Evolutionary conservation across 768 basidiomycete species (phyloP).

Genomic region (Mycena latifolia): DNA sequence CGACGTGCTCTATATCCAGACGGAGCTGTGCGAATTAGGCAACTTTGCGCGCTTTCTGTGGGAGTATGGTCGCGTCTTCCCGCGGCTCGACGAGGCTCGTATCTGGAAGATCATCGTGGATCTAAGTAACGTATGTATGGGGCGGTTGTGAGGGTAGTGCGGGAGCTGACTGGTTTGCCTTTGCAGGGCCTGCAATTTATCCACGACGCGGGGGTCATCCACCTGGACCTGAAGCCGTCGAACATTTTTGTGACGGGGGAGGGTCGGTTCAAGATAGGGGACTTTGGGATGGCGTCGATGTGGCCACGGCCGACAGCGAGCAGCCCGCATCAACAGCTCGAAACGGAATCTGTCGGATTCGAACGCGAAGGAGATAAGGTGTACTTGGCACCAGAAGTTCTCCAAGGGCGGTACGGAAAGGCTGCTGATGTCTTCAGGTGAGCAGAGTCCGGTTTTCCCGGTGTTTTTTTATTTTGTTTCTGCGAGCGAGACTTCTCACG

Average conservation of each 20-base stretch:
- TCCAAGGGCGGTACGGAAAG: constrained; percentile 92
- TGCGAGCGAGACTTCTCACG: constrained; percentile 51
- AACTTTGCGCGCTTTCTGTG: constrained; percentile 92
- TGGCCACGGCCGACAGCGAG: constrained; percentile 70
- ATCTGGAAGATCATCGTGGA: constrained; percentile 98
- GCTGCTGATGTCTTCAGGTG: constrained; percentile 98
- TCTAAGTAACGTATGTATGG: constrained; percentile 81
- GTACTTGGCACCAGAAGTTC: constrained; percentile 96
- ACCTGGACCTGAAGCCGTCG: constrained; percentile 97
- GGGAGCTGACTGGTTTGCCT: constrained; percentile 44
- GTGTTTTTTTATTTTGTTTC: constrained; percentile 37
- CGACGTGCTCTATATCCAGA: constrained; percentile 89
- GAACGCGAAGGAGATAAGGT: constrained; percentile 98
- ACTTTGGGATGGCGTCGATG: constrained; percentile 98
- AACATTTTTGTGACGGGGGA: constrained; percentile 93
- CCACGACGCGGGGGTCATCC: constrained; percentile 89
- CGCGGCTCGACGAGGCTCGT: constrained; percentile 88
- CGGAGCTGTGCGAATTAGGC: constrained; percentile 94
- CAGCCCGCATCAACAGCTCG: constrained; percentile 41
- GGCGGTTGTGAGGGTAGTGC: constrained; percentile 43
- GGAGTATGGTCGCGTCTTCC: constrained; percentile 89
- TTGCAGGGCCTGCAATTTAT: constrained; percentile 88
- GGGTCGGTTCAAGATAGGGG: constrained; percentile 95
- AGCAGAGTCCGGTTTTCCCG: constrained; percentile 55
- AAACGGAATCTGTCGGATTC: constrained; percentile 63